Percentiles rank a stretch among this genome's conserved stretches.
Conservation (phyloP, 2,329 filamentous ascomycete species). For the Septoria linicola region DNA sequence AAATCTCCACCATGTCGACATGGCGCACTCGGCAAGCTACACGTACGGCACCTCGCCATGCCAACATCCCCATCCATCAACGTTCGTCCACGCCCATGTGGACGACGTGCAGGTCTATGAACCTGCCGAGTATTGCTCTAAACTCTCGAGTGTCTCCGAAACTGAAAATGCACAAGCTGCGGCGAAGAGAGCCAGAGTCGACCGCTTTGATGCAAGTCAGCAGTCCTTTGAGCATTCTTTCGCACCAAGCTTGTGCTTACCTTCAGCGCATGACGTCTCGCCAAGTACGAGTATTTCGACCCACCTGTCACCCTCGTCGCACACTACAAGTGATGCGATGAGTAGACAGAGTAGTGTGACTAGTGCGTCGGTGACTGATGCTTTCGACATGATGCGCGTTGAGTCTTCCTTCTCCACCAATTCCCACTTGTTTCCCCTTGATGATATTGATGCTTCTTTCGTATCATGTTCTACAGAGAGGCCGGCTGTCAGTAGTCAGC, state of each 20-base stretch:
- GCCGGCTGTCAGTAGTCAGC: slow-evolving; percentile 27
- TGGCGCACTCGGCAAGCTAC: slow-evolving; percentile 27
- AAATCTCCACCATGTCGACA: slow-evolving; percentile 27
- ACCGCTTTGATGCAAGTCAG: slow-evolving; percentile 21
- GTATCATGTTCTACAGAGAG: slow-evolving; percentile 29
- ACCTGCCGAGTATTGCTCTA: slow-evolving; percentile 33
- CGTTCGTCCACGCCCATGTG: slow-evolving; percentile 34
- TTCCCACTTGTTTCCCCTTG: slow-evolving; percentile 31
- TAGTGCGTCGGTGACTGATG: slow-evolving; percentile 43
- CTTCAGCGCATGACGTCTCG: slow-evolving; percentile 27
- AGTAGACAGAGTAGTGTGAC: slow-evolving; percentile 48
- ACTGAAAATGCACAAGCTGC: slow-evolving; percentile 22
- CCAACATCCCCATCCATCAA: slow-evolving; percentile 14
- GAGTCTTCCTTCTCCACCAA: slow-evolving; percentile 41
- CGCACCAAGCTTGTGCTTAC: slow-evolving; percentile 24
- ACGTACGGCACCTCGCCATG: slow-evolving; percentile 27
- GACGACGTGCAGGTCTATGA: slow-evolving; percentile 30
- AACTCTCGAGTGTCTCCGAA: slow-evolving; percentile 28
- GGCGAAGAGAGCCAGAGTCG: slow-evolving; percentile 30
- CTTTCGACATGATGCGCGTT: slow-evolving; percentile 47
- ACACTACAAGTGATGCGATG: slow-evolving; percentile 39
- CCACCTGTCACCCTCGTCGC: slow-evolving; percentile 31
- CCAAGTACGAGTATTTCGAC: slow-evolving; percentile 33
- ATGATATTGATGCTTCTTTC: slow-evolving; percentile 30
- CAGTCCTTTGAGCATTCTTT: slow-evolving; percentile 20